phyloP scores from a whole-genome alignment of 495 filamentous ascomycete genomes.

The Hyaloscypha bicolor region DNA sequence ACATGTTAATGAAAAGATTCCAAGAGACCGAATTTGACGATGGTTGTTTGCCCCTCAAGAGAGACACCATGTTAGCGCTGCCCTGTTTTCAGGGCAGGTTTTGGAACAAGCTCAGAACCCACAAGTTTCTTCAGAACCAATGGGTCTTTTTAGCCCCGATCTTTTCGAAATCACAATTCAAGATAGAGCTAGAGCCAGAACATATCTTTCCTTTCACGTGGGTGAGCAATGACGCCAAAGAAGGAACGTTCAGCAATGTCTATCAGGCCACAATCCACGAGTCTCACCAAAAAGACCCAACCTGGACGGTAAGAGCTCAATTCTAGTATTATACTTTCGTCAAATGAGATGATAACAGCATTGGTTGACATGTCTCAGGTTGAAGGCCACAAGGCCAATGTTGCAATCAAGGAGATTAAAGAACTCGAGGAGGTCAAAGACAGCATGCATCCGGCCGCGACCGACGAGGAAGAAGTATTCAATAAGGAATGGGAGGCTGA shows the following conservation, averaged over 20 bases:
- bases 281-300: slow-evolving; percentile 3
- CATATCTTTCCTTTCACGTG: slow-evolving; percentile 11
- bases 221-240: background rate
- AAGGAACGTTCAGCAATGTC: slow-evolving; percentile 3
- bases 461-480: background rate
- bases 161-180: slow-evolving; percentile 3
- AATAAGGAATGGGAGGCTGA: slow-evolving; percentile 13
- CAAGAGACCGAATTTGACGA: background rate
- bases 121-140: slow-evolving; percentile 14
- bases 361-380: background rate
- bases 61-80: background rate
- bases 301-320: background rate
- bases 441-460: background rate
- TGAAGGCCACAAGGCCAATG: background rate
- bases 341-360: no score
- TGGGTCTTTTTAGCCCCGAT: slow-evolving; percentile 17
- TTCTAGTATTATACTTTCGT: background rate
- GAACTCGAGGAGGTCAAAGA: no score
- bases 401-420: slow-evolving; percentile 18
- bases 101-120: slow-evolving; percentile 11
- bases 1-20: background rate
- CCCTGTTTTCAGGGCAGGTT: background rate
- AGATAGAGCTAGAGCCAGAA: slow-evolving; percentile 6
- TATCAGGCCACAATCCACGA: slow-evolving; percentile 15
- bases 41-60: slow-evolving; percentile 1